Conservation (phyloP, 202 grass and related monocot genomes). For the Eragrostis tef region DNA sequence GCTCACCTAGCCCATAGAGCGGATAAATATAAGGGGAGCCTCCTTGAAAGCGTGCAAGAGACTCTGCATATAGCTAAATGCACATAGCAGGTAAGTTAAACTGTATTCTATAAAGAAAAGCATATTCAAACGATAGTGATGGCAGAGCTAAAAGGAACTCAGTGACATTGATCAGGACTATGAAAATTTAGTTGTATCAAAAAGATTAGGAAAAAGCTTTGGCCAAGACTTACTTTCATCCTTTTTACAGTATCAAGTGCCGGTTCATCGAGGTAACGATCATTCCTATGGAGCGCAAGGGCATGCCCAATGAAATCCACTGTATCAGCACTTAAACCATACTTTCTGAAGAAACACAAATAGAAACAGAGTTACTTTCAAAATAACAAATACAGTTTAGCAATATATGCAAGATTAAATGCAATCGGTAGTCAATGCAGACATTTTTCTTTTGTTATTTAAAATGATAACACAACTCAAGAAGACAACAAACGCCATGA, state of each 20-base stretch:
- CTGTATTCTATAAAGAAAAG: slow-evolving; percentile 5
- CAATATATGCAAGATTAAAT: slow-evolving; percentile 14
- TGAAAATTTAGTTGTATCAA: slow-evolving; percentile 34
- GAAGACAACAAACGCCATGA: slow-evolving; percentile 16
- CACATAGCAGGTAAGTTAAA: slow-evolving; percentile 36
- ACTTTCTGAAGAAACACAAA: slow-evolving; percentile 58
- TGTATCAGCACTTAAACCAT: slow-evolving; percentile 76
- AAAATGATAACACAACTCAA: background rate
- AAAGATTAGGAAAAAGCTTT: slow-evolving; percentile 37
- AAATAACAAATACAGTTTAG: slow-evolving; percentile 33
- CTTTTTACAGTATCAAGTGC: slow-evolving; percentile 86
- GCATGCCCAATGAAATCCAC: slow-evolving; percentile 82
- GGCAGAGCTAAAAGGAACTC: background rate
- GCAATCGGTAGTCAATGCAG: background rate
- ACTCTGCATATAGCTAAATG: slow-evolving; percentile 79
- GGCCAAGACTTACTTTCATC: slow-evolving; percentile 68
- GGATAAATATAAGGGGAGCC: slow-evolving; percentile 88
- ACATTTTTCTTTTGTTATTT: background rate
- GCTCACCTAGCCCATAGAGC: slow-evolving; percentile 78
- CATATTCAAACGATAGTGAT: slow-evolving; percentile 31
- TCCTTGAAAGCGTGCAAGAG: slow-evolving; percentile 86
- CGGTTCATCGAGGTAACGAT: slow-evolving; percentile 69
- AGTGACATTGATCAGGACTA: background rate
- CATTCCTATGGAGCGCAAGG: slow-evolving; percentile 78
- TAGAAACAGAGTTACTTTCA: slow-evolving; percentile 41